phyloP scores from a whole-genome alignment of 2,329 filamentous ascomycete genomes.

The Colletotrichum sublineola region DNA sequence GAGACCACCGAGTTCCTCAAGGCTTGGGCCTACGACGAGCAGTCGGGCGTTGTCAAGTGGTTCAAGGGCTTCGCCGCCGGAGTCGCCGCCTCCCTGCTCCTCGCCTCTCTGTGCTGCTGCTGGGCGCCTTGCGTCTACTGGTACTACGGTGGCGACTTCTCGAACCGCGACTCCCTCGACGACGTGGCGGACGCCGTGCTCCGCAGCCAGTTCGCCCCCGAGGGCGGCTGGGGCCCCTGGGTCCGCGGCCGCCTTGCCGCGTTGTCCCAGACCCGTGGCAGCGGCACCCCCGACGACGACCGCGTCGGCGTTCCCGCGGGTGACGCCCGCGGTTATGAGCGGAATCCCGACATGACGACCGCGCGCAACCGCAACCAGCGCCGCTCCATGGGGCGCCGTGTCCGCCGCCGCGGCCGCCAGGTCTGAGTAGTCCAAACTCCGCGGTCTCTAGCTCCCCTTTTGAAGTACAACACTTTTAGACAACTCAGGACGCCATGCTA shows the following conservation, averaged over 20 bases:
- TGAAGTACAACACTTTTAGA: not conserved
- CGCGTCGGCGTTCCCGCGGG: not conserved
- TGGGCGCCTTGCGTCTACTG: slow-evolving; percentile 41
- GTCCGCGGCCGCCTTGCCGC: not conserved
- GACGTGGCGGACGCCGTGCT: slow-evolving; percentile 3
- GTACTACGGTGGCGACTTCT: slow-evolving; percentile 29
- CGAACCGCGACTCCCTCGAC: slow-evolving; percentile 3
- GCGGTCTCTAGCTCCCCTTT: no score
- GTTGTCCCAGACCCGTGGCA: not conserved
- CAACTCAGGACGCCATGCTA: not conserved
- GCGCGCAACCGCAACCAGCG: slow-evolving; percentile 11
- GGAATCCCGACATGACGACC: not conserved
- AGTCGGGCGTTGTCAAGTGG: slow-evolving; percentile 9
- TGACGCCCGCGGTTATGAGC: slow-evolving; percentile 1
- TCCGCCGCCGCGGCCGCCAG: not conserved
- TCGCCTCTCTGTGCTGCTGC: slow-evolving; percentile 43
- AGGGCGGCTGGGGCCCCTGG: not conserved
- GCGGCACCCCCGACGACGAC: not conserved
- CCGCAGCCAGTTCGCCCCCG: slow-evolving; percentile 9
- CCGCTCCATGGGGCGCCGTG: not conserved
- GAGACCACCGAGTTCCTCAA: slow-evolving; percentile 10
- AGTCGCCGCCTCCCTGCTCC: slow-evolving; percentile 35
- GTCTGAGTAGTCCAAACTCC: not conserved
- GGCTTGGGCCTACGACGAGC: slow-evolving; percentile 17
- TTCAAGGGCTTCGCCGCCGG: slow-evolving; percentile 42